Base-by-base conservation (phyloP, 164 flowering plant genomes). In the Annona squamosa region DNA sequence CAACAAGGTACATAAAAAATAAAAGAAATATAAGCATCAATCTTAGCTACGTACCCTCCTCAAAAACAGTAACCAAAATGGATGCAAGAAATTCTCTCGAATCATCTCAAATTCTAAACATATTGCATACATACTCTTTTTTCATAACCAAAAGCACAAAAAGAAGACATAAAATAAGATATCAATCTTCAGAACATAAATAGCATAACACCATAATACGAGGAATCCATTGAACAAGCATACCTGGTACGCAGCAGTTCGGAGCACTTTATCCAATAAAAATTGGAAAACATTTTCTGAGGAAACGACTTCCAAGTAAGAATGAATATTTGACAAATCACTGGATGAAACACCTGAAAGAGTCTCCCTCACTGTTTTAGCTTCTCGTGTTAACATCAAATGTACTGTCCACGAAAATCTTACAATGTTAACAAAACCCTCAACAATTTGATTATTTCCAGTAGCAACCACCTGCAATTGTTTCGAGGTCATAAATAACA, bases 401-500 rank as follows among this genome's bases (percentile, higher is more conserved):
- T 91, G 97, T 75, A 91, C 94, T 75, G 85, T 77, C 99, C 99
- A 96, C 57, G 93, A 93, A 82, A 93, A 83, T 81, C 97, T 86
- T 46, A 86, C 81, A 69, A 81, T 84, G 82, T 84, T 88, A 79
- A 93, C 84, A 80, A 86, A 96, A 48, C 93, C 95, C 81, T 89
- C 97, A 66, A 84, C 83, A 41, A 47, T 78, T 72, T 89, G 86
- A 83, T 88, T 85, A 83, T 77, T 91, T 73, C 84, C 92, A 52
- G 84, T 26, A 76, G 85, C 77, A 84, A 86, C 86, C 67, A 95
- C 90, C 99, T 95, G 70, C 47, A 77, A 71, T 48, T 57, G 77
- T 69, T 26, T 26, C 68, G 52, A 73, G 63, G 44, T 47, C 47
- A 68, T 62, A 6, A 74, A 57, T 62, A 73, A 65, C 42, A 16